Percentiles rank a stretch among this genome's conserved stretches.
These are phyloP conservation scores for Neoboletus subvelutipes DNA, from an alignment of 768 basidiomycete species.

Conservation along the genomic window DNA sequence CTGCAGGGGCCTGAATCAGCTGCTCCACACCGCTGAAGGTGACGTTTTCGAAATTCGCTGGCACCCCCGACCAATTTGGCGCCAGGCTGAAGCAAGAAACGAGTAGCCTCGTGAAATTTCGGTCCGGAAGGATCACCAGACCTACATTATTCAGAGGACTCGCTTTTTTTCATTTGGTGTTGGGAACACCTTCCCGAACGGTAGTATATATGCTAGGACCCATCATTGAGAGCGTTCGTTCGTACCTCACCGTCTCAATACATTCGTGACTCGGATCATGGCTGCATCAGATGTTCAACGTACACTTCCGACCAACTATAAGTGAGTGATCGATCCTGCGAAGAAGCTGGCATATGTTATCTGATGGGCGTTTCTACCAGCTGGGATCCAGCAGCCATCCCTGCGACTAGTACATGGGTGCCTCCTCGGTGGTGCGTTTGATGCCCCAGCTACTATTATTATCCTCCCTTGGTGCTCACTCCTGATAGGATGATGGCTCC, in stretches of 20 bases:
- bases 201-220: background rate
- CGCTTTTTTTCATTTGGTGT: background rate
- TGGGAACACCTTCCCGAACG: background rate
- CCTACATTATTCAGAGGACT: background rate
- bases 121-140: background rate
- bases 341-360: background rate
- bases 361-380: constrained; percentile 7
- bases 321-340: constrained; percentile 8
- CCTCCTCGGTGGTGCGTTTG: constrained; percentile 25
- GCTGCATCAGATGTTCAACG: constrained; percentile 24
- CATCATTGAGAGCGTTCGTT: background rate
- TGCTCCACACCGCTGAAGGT: background rate
- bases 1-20: background rate
- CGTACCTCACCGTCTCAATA: background rate
- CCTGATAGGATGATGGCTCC: constrained; percentile 21
- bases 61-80: background rate
- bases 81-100: too few relatives aligned
- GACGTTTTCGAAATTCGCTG: background rate
- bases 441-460: background rate
- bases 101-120: background rate
- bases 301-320: constrained; percentile 11
- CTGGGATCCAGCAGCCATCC: constrained; percentile 26
- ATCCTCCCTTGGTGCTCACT: background rate
- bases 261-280: constrained; percentile 11
- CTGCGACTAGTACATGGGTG: constrained; percentile 26